A percentile compares a stretch with the other conserved stretches of the same genome.
phyloP scores from a whole-genome alignment of 2,329 filamentous ascomycete species.

The Diaporthe ampelina region DNA sequence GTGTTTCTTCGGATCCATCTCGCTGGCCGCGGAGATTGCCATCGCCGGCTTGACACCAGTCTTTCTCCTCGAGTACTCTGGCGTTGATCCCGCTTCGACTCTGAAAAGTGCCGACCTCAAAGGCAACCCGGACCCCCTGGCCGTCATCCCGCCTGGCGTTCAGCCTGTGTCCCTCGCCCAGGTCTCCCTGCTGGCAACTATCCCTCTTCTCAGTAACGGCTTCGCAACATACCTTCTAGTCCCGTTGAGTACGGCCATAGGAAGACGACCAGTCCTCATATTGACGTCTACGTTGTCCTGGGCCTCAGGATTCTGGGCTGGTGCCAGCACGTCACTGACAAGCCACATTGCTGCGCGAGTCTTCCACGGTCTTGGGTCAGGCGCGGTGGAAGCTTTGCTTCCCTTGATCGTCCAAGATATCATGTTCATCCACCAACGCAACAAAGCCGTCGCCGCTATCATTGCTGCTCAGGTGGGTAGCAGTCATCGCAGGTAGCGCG shows the following conservation, averaged over 20 bases:
- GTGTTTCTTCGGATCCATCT: constrained; percentile 32
- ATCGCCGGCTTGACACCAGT: constrained; percentile 31
- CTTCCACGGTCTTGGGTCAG: constrained; percentile 53
- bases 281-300: constrained; percentile 50
- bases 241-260: constrained; percentile 53
- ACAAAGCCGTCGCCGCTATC: constrained; percentile 52
- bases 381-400: constrained; percentile 52
- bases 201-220: constrained; percentile 53
- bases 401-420: constrained; percentile 56
- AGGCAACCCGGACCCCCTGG: constrained; percentile 42
- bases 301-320: constrained; percentile 54
- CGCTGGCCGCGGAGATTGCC: constrained; percentile 32
- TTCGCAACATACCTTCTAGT: constrained; percentile 52
- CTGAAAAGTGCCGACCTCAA: constrained; percentile 28
- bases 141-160: constrained; percentile 48
- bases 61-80: constrained; percentile 30
- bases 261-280: constrained; percentile 53
- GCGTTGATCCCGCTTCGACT: constrained; percentile 21
- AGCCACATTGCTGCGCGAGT: constrained; percentile 51
- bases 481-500: too few species aligned
- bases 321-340: constrained; percentile 48
- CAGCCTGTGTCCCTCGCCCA: constrained; percentile 47
- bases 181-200: constrained; percentile 50
- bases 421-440: constrained; percentile 55
- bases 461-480: constrained; percentile 43